These are phyloP conservation scores for Passalora sequoiae DNA, from an alignment of 2,329 filamentous ascomycete genomes.

Conservation along the genomic window DNA sequence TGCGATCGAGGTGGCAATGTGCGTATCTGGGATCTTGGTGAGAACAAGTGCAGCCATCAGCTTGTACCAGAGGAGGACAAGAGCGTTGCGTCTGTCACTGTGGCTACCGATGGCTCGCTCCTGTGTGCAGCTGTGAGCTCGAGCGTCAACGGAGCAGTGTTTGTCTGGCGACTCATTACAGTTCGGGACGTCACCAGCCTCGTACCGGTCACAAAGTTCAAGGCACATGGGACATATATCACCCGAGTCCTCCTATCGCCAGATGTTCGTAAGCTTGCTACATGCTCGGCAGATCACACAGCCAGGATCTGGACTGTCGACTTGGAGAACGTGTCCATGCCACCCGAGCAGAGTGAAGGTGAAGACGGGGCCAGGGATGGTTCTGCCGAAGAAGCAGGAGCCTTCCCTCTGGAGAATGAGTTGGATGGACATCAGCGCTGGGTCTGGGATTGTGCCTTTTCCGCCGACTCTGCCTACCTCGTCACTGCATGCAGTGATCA, in stretches of 20 bases:
- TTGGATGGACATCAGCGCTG: conserved; percentile 87
- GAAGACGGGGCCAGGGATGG: conserved; percentile 12
- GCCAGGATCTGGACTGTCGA: conserved; percentile 96
- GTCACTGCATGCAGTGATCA: conserved; percentile 93
- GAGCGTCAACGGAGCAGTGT: conserved; percentile 84
- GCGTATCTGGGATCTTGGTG: conserved; percentile 89
- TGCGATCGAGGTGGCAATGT: conserved; percentile 91
- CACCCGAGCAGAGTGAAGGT: conserved; percentile 14
- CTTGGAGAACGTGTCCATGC: conserved; percentile 37
- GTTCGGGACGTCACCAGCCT: conserved; percentile 76
- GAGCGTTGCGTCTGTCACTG: conserved; percentile 87
- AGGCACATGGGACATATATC: conserved; percentile 86
- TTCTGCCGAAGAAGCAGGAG: conserved; percentile 41
- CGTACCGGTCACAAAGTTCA: conserved; percentile 81
- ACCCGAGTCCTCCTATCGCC: conserved; percentile 86
- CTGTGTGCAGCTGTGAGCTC: conserved; percentile 77
- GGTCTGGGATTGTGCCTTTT: conserved; percentile 98
- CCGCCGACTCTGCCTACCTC: conserved; percentile 84
- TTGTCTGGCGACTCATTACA: conserved; percentile 91
- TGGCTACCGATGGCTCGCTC: conserved; percentile 87
- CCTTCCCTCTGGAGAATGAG: conserved; percentile 77
- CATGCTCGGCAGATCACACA: conserved; percentile 88
- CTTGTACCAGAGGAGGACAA: conserved; percentile 95
- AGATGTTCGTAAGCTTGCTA: conserved; percentile 89
- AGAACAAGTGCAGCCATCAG: conserved; percentile 96